Evolutionary conservation across 305 asterid genomes (phyloP).

Genomic region (Fraxinus velutina): DNA sequence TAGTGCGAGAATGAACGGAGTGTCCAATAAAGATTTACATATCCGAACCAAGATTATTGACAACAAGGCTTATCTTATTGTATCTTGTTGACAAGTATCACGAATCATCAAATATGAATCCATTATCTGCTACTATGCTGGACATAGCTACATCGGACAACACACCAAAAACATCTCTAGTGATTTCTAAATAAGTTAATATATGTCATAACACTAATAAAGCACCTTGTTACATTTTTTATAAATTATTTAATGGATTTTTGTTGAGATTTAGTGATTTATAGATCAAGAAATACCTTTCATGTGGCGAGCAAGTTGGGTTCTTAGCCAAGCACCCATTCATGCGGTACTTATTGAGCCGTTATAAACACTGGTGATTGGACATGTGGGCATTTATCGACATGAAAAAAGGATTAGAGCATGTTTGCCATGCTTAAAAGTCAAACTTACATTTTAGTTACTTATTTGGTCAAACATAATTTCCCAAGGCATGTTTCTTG

Average conservation of each 20-base stretch:
- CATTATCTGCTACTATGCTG: neutral
- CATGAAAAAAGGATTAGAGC: no score
- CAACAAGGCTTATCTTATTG: neutral
- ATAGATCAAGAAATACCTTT: neutral
- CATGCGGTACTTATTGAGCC: neutral
- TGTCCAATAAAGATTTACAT: neutral
- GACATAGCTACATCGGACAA: neutral
- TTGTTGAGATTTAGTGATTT: neutral
- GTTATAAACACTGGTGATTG: neutral
- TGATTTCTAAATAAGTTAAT: neutral
- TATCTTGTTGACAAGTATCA: neutral
- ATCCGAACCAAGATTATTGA: neutral
- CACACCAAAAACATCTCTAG: neutral
- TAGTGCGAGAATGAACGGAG: neutral
- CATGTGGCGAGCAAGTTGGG: neutral
- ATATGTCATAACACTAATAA: neutral
- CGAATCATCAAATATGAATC: neutral
- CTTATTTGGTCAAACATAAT: neutral
- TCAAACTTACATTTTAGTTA: neutral
- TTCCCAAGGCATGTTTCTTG: no score
- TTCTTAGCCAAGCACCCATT: neutral
- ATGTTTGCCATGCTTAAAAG: neutral
- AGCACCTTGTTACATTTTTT: neutral
- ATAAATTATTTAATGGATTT: neutral
- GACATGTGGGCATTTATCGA: no score